Percentiles rank a stretch among this genome's conserved stretches.
Conservation (phyloP, 345 rosid species). For the Arabis alpina region DNA sequence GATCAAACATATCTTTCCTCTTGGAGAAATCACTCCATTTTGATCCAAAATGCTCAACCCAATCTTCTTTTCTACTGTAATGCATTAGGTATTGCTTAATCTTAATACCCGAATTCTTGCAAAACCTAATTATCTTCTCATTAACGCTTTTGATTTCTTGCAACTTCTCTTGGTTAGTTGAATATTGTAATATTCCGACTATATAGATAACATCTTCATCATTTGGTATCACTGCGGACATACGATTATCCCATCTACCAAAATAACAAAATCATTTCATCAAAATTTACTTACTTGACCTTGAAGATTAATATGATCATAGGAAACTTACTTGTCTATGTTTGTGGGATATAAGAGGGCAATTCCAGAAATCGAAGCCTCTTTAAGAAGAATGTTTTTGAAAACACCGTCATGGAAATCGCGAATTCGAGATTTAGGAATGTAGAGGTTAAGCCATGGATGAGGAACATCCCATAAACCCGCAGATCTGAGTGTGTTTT, state of each 20-base stretch:
- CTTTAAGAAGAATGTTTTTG: conserved; percentile 59
- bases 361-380: conserved; percentile 60
- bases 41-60: conserved; percentile 78
- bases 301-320: conserved; percentile 16
- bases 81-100: conserved; percentile 73
- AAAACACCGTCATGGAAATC: conserved; percentile 73
- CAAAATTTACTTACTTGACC: neutral
- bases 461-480: conserved; percentile 98
- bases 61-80: conserved; percentile 52
- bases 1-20: conserved; percentile 74
- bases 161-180: conserved; percentile 56
- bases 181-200: conserved; percentile 63
- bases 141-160: conserved; percentile 54
- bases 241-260: conserved; percentile 83
- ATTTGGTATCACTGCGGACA: conserved; percentile 71
- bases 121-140: conserved; percentile 54
- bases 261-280: conserved; percentile 9
- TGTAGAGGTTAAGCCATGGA: conserved; percentile 95
- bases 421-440: conserved; percentile 68
- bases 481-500: conserved; percentile 65
- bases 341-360: conserved; percentile 80
- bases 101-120: conserved; percentile 57
- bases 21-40: conserved; percentile 62
- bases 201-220: conserved; percentile 78
- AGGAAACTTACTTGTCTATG: conserved; percentile 55